Percentiles rank a stretch among this genome's conserved stretches.
These are phyloP conservation scores for Auxenochlorella protothecoides DNA, from an alignment of 139 green algal genomes.

Conservation along the genomic window DNA sequence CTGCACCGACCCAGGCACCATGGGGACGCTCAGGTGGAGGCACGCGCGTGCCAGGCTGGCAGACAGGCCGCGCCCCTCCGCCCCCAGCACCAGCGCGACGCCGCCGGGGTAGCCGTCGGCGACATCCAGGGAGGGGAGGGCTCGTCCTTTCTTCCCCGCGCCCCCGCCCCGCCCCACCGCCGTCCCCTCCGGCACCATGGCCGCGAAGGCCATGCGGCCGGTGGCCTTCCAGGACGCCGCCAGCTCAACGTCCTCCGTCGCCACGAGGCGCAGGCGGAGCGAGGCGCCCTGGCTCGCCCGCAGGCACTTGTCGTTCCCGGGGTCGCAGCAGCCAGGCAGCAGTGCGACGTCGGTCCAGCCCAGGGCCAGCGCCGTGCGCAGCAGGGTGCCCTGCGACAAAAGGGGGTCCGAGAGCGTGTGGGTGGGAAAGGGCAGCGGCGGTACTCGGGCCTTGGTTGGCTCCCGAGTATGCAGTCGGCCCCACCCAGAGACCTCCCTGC, in stretches of 20 bases:
- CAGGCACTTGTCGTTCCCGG: constrained; percentile 63
- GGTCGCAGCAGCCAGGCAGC: constrained; percentile 68
- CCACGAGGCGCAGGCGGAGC: constrained; percentile 34
- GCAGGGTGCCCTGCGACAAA: constrained; percentile 43
- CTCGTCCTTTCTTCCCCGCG: background rate
- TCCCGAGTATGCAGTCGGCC: too few species aligned
- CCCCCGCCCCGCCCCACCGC: background rate
- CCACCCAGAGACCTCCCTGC: background rate
- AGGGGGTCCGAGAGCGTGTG: too few species aligned
- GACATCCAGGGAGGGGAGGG: too few species aligned
- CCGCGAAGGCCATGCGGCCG: background rate
- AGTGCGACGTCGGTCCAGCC: constrained; percentile 64
- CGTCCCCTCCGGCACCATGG: background rate
- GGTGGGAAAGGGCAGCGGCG: too few species aligned
- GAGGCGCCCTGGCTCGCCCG: constrained; percentile 21
- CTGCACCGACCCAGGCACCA: constrained; percentile 54
- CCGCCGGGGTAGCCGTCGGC: background rate
- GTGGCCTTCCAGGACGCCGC: constrained; percentile 26
- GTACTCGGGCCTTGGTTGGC: too few species aligned
- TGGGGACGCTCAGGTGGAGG: constrained; percentile 47
- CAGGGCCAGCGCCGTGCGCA: constrained; percentile 62
- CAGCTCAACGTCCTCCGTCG: constrained; percentile 20
- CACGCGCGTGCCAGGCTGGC: constrained; percentile 22
- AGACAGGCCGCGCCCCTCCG: constrained; percentile 65
- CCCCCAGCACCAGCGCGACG: constrained; percentile 63